Evolutionary conservation across 106 monocot species (phyloP).

Genomic region (Alisma plantagoaquatica): DNA sequence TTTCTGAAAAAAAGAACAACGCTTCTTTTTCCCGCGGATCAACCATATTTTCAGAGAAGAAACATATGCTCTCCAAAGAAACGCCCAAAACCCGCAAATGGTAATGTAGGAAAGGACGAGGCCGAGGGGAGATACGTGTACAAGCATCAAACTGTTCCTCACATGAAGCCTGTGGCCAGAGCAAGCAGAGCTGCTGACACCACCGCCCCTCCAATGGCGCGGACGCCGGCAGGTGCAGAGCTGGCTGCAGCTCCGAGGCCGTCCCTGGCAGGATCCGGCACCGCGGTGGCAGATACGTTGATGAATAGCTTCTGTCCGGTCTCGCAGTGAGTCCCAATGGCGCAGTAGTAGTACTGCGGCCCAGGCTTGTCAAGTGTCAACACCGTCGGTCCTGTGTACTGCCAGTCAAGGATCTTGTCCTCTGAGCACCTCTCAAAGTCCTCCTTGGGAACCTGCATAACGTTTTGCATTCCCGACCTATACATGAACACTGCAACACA

Average conservation of each 20-base stretch:
- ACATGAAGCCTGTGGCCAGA: too few relatives aligned
- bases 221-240: background rate
- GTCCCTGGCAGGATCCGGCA: constrained; percentile 17
- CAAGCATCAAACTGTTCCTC: too few relatives aligned
- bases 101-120: too few relatives aligned
- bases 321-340: constrained; percentile 63
- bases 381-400: constrained; percentile 35
- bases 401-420: constrained; percentile 26
- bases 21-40: too few relatives aligned
- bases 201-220: background rate
- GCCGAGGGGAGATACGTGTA: too few relatives aligned
- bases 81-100: too few relatives aligned
- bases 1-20: too few relatives aligned
- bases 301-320: constrained; percentile 60
- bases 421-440: constrained; percentile 43
- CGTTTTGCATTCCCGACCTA: constrained; percentile 35
- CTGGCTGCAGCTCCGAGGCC: constrained; percentile 8
- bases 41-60: too few relatives aligned
- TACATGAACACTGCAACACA: constrained; percentile 44
- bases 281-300: constrained; percentile 35
- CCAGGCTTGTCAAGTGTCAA: constrained; percentile 43
- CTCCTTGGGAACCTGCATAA: constrained; percentile 48
- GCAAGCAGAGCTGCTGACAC: too few relatives aligned
- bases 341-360: constrained; percentile 55
- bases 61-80: too few relatives aligned